Evolutionary conservation across 75 land plant genomes (phyloP).

Genomic region (Sequoia sempervirens): DNA sequence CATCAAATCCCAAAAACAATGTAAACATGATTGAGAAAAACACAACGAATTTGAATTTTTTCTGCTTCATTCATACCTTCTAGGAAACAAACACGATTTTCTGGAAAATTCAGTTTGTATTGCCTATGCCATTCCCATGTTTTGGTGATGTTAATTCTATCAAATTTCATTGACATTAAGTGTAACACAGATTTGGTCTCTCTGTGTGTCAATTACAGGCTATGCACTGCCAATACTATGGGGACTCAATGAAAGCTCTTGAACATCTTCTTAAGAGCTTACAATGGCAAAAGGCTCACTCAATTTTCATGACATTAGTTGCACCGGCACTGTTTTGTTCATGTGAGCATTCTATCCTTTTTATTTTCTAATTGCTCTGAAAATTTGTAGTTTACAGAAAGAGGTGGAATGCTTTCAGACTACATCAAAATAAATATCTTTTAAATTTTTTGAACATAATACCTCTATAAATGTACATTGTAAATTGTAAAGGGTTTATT

Average conservation of each 20-base stretch:
- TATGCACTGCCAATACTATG: slow-evolving; percentile 60
- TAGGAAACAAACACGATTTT: not conserved
- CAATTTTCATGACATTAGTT: slow-evolving; percentile 69
- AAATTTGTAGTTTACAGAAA: not conserved
- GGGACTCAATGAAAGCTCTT: slow-evolving; percentile 62
- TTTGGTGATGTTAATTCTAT: not conserved
- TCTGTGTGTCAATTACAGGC: slow-evolving; percentile 61
- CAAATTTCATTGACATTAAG: not conserved
- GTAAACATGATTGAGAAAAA: not conserved
- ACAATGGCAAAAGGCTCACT: slow-evolving; percentile 91
- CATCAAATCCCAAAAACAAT: not conserved
- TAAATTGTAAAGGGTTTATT: not conserved
- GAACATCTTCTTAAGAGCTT: slow-evolving; percentile 69
- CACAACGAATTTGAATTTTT: not conserved
- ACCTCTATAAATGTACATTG: not conserved
- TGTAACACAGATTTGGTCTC: not conserved
- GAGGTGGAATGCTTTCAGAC: not conserved
- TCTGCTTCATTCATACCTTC: not conserved
- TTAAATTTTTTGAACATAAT: not conserved
- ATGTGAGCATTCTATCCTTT: slow-evolving; percentile 31
- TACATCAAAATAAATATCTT: not conserved
- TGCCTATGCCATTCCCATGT: not conserved
- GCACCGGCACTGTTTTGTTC: slow-evolving; percentile 68
- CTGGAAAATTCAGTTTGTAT: slow-evolving; percentile 3
- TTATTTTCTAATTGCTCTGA: not conserved